Base-by-base conservation (phyloP, 2,329 filamentous ascomycete genomes). In the Xylariales sp. region DNA sequence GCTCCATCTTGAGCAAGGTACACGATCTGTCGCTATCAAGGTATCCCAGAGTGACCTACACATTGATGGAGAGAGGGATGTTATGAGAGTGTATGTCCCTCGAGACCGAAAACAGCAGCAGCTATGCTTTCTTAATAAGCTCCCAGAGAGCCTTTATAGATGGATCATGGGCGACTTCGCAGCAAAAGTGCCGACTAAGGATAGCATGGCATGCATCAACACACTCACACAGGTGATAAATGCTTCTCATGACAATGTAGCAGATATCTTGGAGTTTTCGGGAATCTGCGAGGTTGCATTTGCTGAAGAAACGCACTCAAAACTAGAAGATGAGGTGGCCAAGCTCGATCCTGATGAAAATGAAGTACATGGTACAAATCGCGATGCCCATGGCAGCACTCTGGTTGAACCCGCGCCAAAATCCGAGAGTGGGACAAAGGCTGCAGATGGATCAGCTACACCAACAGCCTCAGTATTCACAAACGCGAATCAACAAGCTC, bases 81-180 rank as follows among this genome's bases (percentile, higher is more conserved):
- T 27, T 5, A 10, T 48, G 12, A 24, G 38, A 3, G 35, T 66
- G 0, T 66, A 57, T n/a, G 39, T 67, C 1, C 63, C 63, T 0
- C 44, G 42, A 4, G 35, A 54, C 8, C 46, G 44, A 11, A 42
- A 49, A 8, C 31, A 41, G 0, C 62, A 59, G 32, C 45, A 53
- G 5, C 44, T 53, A 5, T 55, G 50, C 35, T 63, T 59, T 42
- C 45, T 40, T 10, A 47, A 45, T 0, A 20, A 34, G 1, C 55
- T 66, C 2, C 50, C 59, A 0, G 37, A 45, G 5, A 49, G 40
- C 1, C 45, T 67, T 3, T 45, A 56, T 0, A 40, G 52, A 8
- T 65, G 60, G 59, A 49, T 67, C 29, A 63, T 66, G 59, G 53
- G 13, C 8, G 8, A 30, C 10, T 7, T 11, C 7, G 8, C 7